These are phyloP conservation scores for Zygoascus meyerae DNA, from an alignment of 1,139 yeast genomes.

Conservation along the genomic window DNA sequence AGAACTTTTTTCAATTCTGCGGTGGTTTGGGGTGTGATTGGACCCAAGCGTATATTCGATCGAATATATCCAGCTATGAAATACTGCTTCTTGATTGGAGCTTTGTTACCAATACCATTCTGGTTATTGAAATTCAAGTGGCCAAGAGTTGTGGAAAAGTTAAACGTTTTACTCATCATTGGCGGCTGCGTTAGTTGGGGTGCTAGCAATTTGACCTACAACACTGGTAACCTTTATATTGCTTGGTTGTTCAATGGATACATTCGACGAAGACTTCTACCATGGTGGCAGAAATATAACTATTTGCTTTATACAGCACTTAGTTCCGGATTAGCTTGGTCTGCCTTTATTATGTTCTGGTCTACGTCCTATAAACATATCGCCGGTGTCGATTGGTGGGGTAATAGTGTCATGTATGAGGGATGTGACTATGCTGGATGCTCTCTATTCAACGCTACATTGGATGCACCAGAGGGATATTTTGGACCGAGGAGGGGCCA, in stretches of 20 bases:
- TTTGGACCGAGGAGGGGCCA: slow-evolving; percentile 38
- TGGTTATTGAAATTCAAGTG: slow-evolving; percentile 38
- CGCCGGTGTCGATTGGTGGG: slow-evolving; percentile 50
- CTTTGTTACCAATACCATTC: slow-evolving; percentile 38
- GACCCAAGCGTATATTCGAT: slow-evolving; percentile 53
- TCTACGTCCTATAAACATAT: slow-evolving; percentile 41
- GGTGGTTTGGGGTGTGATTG: slow-evolving; percentile 60
- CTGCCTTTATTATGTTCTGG: slow-evolving; percentile 44
- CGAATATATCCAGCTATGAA: slow-evolving; percentile 44
- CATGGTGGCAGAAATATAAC: slow-evolving; percentile 45
- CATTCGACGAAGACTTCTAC: slow-evolving; percentile 43
- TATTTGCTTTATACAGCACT: slow-evolving; percentile 51
- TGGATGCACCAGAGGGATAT: slow-evolving; percentile 37
- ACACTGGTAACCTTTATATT: slow-evolving; percentile 44
- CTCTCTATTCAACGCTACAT: slow-evolving; percentile 25
- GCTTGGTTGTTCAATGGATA: slow-evolving; percentile 49
- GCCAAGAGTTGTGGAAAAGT: slow-evolving; percentile 17
- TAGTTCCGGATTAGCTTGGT: slow-evolving; percentile 46
- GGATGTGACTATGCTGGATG: slow-evolving; percentile 47
- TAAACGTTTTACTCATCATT: slow-evolving; percentile 49
- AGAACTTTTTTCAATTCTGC: slow-evolving; percentile 49
- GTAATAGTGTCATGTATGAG: slow-evolving; percentile 41
- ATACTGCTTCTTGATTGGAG: slow-evolving; percentile 34
- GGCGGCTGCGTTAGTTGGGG: slow-evolving; percentile 36
- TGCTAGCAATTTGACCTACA: slow-evolving; percentile 51